Evolutionary conservation across 495 filamentous ascomycete species (phyloP).

Genomic region (Chaetomium cochliodes): DNA sequence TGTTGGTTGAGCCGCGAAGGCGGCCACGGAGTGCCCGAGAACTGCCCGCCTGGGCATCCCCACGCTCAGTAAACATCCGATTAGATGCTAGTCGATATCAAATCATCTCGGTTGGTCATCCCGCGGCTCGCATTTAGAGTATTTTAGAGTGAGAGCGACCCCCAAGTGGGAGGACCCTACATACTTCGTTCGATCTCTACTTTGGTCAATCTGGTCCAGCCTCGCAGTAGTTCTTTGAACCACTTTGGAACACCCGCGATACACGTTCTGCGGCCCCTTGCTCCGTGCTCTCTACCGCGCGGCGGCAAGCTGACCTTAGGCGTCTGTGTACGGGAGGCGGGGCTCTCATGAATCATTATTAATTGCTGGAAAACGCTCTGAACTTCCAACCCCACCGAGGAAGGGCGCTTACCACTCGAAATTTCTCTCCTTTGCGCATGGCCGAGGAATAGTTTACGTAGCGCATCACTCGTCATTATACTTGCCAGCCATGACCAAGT

Average conservation of each 20-base stretch:
- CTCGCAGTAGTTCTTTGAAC: not conserved
- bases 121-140: not conserved
- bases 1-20: constrained; percentile 1
- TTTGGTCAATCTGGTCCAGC: not conserved
- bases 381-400: constrained; percentile 27
- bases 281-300: not conserved
- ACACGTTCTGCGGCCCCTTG: constrained; percentile 12
- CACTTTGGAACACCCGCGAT: constrained; percentile 5
- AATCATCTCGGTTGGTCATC: constrained; percentile 12
- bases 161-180: not conserved
- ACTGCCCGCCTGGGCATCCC: constrained; percentile 1
- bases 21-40: not conserved
- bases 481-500: constrained; percentile 59
- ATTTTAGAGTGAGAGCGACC: not conserved
- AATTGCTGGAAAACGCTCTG: constrained; percentile 25
- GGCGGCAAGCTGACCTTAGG: constrained; percentile 1
- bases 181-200: not conserved
- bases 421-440: not conserved
- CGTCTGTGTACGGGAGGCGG: constrained; percentile 19
- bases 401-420: constrained; percentile 12
- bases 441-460: not conserved
- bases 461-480: not conserved
- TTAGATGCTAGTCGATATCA: not conserved
- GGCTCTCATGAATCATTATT: constrained; percentile 37
- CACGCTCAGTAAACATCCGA: constrained; percentile 4